Evolutionary conservation across 2,329 filamentous ascomycete species (phyloP).

Genomic region (Pestalotiopsis sp.): DNA sequence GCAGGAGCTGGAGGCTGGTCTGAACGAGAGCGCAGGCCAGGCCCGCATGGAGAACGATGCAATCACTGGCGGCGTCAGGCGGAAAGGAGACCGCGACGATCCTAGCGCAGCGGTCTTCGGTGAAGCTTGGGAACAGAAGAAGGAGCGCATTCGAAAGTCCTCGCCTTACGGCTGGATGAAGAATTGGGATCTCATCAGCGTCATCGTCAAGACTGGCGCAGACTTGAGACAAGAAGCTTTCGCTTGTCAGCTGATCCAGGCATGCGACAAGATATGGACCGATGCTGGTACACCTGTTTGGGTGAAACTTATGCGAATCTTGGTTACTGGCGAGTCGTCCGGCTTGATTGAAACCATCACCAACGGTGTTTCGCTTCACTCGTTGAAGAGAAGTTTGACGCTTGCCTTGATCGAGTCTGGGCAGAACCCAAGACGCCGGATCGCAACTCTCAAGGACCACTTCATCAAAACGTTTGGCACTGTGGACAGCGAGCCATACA

Average conservation of each 20-base stretch:
- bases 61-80: constrained; percentile 81
- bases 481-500: constrained; percentile 69
- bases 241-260: constrained; percentile 80
- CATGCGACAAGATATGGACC: constrained; percentile 81
- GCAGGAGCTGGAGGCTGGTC: constrained; percentile 47
- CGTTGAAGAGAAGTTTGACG: constrained; percentile 80
- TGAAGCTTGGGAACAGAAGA: constrained; percentile 83
- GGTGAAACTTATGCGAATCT: constrained; percentile 85
- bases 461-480: constrained; percentile 80
- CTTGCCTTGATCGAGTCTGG: constrained; percentile 74
- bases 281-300: constrained; percentile 78
- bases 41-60: constrained; percentile 89
- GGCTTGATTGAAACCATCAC: constrained; percentile 88
- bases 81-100: constrained; percentile 81
- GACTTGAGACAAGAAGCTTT: constrained; percentile 85
- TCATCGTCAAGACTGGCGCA: constrained; percentile 85
- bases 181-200: constrained; percentile 85
- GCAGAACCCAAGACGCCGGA: constrained; percentile 72
- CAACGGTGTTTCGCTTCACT: constrained; percentile 85
- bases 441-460: constrained; percentile 81
- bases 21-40: constrained; percentile 73
- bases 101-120: constrained; percentile 85
- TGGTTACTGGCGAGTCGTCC: constrained; percentile 83
- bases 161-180: constrained; percentile 89
- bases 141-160: constrained; percentile 79